Base-by-base conservation (phyloP, 2,329 filamentous ascomycete genomes). In the Cytospora schulzeri region DNA sequence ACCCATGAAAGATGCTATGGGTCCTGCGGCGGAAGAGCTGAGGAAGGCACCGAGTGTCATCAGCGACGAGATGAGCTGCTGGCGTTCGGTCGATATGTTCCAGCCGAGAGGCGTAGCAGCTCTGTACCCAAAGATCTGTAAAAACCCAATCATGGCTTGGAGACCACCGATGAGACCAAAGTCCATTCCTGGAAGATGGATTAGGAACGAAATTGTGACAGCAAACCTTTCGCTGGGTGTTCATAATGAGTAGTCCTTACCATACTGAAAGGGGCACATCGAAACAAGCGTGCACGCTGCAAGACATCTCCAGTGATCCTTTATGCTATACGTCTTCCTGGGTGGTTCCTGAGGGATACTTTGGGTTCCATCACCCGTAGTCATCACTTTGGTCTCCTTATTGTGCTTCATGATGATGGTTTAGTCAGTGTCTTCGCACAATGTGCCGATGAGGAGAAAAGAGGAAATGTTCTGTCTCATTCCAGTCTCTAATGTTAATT, bases 231-330 rank as follows among this genome's bases (percentile, higher is more conserved):
- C 70, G 52, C 12, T 28, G 17, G 3, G 2, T 15, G 6, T n/a
- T n/a, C n/a, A n/a, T 48, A 14, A n/a, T 6, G 17, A 29, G 17
- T 11, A 22, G 4, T 3, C 12, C 60, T 81, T 73, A 31, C 81
- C 81, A 70, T 84, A 83, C 65, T 83, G 81, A 66, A 84, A 83
- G 0, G 81, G 80, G 26, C 77, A 80, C 71, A 83, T 77, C 4
- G 80, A 78, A 19, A 83, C 76, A 0, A 83, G 71, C 0, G 79
- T 78, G 63, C 81, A 83, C 26, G 81, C 81, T 2, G 69, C 68
- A 5, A 75, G 68, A 19, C 72, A 73, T 48, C 71, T 74, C 72
- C 72, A 74, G 62, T 76, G 73, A 29, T 72, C 69, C 28, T 65
- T 69, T 5, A 76, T 68, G 4, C 35, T 22, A 17, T 66, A 63